A percentile compares a stretch with the other conserved stretches of the same genome.
These are phyloP conservation scores for Manihot esculenta DNA, from an alignment of 441 rosid genomes.

Conservation along the genomic window DNA sequence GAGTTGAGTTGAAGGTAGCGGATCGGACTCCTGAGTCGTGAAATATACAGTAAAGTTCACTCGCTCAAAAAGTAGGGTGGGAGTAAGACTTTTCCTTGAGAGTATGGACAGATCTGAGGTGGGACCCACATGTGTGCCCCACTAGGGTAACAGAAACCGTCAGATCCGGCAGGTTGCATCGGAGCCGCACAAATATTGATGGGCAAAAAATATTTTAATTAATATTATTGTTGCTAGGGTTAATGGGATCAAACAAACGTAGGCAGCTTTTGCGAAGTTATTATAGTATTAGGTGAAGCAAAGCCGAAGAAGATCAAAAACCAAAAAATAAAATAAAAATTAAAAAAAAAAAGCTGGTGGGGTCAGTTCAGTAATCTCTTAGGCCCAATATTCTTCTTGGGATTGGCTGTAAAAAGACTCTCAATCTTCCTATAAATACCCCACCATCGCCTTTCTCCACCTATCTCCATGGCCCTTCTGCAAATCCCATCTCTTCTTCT, in stretches of 20 bases:
- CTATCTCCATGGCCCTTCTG: slow-evolving; percentile 27
- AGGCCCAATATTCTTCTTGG: slow-evolving; percentile 87
- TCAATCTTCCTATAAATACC: slow-evolving; percentile 47
- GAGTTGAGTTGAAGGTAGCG: too few species aligned
- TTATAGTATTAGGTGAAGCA: not conserved
- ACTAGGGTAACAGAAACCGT: slow-evolving; percentile 41
- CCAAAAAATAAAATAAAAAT: not conserved
- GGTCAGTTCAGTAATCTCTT: slow-evolving; percentile 40
- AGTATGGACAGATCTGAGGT: slow-evolving; percentile 34
- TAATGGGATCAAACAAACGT: slow-evolving; percentile 32
- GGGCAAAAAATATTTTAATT: not conserved
- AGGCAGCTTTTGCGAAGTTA: slow-evolving; percentile 22
- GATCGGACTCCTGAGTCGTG: too few species aligned
- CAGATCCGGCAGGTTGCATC: slow-evolving; percentile 52
- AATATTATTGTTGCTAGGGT: slow-evolving; percentile 6
- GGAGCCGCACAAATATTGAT: slow-evolving; percentile 38
- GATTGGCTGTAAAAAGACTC: slow-evolving; percentile 62
- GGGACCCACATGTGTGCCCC: slow-evolving; percentile 35
- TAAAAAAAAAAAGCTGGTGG: slow-evolving; percentile 19
- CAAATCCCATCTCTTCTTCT: slow-evolving; percentile 7
- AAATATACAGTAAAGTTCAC: not conserved
- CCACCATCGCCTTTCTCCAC: slow-evolving; percentile 4
- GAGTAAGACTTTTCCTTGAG: not conserved
- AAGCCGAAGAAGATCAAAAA: not conserved
- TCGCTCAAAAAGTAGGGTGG: slow-evolving; percentile 34